These are phyloP conservation scores for Aspergillus incahuasiensis DNA, from an alignment of 495 filamentous ascomycete species.

Conservation along the genomic window DNA sequence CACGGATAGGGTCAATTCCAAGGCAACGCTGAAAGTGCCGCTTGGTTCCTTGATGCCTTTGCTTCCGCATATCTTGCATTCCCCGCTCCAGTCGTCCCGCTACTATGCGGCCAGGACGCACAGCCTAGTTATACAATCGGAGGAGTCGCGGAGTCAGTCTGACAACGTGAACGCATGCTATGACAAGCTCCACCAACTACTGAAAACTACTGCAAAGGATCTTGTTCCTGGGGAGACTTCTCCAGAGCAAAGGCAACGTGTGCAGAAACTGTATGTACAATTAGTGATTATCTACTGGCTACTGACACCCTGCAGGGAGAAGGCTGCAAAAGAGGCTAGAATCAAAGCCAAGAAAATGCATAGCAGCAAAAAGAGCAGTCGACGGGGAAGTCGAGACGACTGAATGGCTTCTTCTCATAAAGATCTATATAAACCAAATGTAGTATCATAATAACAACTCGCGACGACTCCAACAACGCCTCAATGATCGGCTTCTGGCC, in stretches of 20 bases:
- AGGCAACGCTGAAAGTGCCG: slow-evolving; percentile 72
- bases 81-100: slow-evolving; percentile 56
- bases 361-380: slow-evolving; percentile 71
- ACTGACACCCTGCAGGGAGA: slow-evolving; percentile 50
- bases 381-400: slow-evolving; percentile 50
- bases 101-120: slow-evolving; percentile 65
- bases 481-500: slow-evolving; percentile 5
- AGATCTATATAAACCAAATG: slow-evolving; percentile 16
- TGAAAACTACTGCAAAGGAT: slow-evolving; percentile 48
- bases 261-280: slow-evolving; percentile 58
- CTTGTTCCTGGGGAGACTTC: slow-evolving; percentile 64
- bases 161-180: slow-evolving; percentile 64
- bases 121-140: slow-evolving; percentile 62
- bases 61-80: slow-evolving; percentile 66
- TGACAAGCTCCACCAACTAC: slow-evolving; percentile 54
- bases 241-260: slow-evolving; percentile 50
- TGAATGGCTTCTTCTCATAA: slow-evolving; percentile 24
- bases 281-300: neutral
- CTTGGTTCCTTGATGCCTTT: slow-evolving; percentile 52
- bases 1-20: slow-evolving; percentile 73
- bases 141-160: slow-evolving; percentile 59
- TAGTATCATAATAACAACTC: slow-evolving; percentile 1
- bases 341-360: slow-evolving; percentile 72
- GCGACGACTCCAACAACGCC: slow-evolving; percentile 14
- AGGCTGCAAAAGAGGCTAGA: slow-evolving; percentile 64